Evolutionary conservation across 2,329 filamentous ascomycete genomes (phyloP), one percentile per base, ranked within the genome.

Genomic region (Neospermospora avenae): DNA sequence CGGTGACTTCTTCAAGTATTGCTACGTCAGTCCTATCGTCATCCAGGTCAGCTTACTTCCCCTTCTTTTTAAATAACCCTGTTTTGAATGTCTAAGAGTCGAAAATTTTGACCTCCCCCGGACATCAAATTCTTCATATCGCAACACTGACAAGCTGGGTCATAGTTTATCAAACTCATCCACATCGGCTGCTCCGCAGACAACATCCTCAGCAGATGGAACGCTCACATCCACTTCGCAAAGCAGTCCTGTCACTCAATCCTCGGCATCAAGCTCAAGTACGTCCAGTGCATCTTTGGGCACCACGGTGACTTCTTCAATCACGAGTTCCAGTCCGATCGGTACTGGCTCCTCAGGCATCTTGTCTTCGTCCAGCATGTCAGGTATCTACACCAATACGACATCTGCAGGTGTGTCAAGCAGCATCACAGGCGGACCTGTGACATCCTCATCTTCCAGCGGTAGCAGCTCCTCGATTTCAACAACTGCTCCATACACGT

Each of bases 291-390:
- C 41, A 34, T 20, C 37, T 39, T 31, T 39, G 13, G 48, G 20
- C 28, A 57, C 55, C 34, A 57, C 44, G 5, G 10, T 49, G 39
- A 48, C 41, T 20, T 48, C 49, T n/a, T 51, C 42, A 31, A 31
- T n/a, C 39, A 42, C 37, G 1, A 20, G 1, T n/a, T 35, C 49
- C 37, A 6, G 7, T 41, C 16, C 49, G 39, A 3, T 18, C 18
- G 48, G 28, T n/a, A 48, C 57, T 11, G 57, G 37, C 4, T 59
- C 39, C 16, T 59, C 57, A 41, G 57, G 51, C 24, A 49, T 39
- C 6, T 37, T 35, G 2, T 18, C 31, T 39, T 18, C 44, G 7
- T 31, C 55, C 6, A 45, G 34, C 22, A 28, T 20, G 2, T 48
- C 28, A 22, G 34, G 37, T 22, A 16, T 49, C 10, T 51, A 51